Conservation (phyloP, 78 protist genomes). For the Polysphondylium violaceum region DNA sequence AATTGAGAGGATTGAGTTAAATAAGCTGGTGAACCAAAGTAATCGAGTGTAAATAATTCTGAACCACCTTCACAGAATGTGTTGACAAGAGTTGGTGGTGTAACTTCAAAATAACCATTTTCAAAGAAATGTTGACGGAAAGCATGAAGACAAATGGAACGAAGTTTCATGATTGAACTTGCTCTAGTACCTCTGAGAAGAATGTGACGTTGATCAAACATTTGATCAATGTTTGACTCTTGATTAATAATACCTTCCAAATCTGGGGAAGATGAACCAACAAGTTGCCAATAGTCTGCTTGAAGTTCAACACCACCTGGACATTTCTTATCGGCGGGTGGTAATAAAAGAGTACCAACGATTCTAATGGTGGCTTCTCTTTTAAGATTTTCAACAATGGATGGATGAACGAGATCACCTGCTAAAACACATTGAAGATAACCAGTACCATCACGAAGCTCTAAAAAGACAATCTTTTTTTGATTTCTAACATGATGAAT, state of each 20-base stretch:
- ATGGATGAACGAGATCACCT: constrained; percentile 42
- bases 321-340: constrained; percentile 90
- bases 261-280: constrained; percentile 78
- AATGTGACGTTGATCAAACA: constrained; percentile 93
- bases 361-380: constrained; percentile 85
- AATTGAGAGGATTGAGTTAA: constrained; percentile 98
- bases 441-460: constrained; percentile 97
- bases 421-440: constrained; percentile 85
- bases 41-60: constrained; percentile 76
- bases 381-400: constrained; percentile 32
- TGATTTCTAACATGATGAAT: constrained; percentile 89
- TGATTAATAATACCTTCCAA: constrained; percentile 87
- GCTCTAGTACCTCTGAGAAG: constrained; percentile 89
- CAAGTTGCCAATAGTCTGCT: constrained; percentile 88
- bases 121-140: constrained; percentile 92
- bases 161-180: constrained; percentile 77
- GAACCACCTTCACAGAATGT: constrained; percentile 97
- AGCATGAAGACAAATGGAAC: constrained; percentile 67
- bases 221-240: constrained; percentile 85
- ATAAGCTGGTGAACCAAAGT: constrained; percentile 88
- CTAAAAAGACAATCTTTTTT: constrained; percentile 86
- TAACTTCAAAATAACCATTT: constrained; percentile 89
- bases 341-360: constrained; percentile 74
- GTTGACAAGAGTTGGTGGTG: constrained; percentile 98
- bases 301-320: constrained; percentile 88